Conservation (phyloP, 768 basidiomycete genomes). For the Scleroderma citrinum region DNA sequence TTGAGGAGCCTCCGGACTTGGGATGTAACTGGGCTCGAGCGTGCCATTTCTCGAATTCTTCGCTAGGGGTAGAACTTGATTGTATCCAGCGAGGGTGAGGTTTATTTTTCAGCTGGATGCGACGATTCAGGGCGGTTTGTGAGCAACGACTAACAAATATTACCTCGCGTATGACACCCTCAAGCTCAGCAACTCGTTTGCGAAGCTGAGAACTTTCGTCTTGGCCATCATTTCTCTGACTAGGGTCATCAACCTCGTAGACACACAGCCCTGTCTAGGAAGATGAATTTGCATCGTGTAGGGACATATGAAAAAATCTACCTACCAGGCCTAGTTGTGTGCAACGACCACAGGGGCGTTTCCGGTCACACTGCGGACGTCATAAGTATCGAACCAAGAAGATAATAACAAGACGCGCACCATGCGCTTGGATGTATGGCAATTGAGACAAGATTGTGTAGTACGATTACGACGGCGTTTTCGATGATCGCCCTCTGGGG, state of each 20-base stretch:
- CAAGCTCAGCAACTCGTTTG: constrained; percentile 74
- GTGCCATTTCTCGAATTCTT: constrained; percentile 25
- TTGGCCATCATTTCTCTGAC: constrained; percentile 42
- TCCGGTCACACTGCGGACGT: constrained; percentile 37
- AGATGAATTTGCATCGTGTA: constrained; percentile 9
- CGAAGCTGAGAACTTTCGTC: constrained; percentile 65
- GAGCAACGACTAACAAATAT: background rate
- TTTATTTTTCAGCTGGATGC: constrained; percentile 58
- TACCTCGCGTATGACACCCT: constrained; percentile 80
- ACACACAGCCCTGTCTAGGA: constrained; percentile 75
- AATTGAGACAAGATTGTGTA: constrained; percentile 69
- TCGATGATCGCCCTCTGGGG: constrained; percentile 48
- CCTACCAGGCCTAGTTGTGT: constrained; percentile 35
- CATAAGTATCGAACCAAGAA: background rate
- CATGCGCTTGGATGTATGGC: constrained; percentile 71
- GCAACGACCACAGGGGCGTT: constrained; percentile 44
- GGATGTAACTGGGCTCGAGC: constrained; percentile 15
- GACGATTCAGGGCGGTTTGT: background rate
- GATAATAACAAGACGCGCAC: constrained; percentile 27
- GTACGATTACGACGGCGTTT: constrained; percentile 65
- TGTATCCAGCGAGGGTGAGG: constrained; percentile 60
- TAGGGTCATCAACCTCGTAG: constrained; percentile 78
- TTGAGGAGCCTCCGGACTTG: constrained; percentile 8
- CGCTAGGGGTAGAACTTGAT: constrained; percentile 17
- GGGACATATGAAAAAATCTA: constrained; percentile 23